phyloP scores from a whole-genome alignment of 139 green algal genomes.

The Pseudopediastrum boryanum region DNA sequence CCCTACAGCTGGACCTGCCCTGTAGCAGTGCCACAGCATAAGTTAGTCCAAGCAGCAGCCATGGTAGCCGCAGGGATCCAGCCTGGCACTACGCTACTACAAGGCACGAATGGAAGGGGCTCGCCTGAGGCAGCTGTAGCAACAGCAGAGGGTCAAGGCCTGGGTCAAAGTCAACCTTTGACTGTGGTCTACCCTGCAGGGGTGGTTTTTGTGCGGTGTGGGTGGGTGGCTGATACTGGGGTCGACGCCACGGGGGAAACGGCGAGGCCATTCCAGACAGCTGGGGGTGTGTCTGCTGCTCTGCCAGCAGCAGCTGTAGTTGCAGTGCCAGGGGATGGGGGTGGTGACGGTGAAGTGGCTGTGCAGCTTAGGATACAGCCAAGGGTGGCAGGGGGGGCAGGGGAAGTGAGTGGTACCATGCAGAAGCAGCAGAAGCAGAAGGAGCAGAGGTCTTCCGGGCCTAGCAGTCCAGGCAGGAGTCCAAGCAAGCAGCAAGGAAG shows the following conservation, averaged over 20 bases:
- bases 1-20: constrained; percentile 45
- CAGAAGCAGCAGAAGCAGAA: no score
- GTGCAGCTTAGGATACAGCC: constrained; percentile 35
- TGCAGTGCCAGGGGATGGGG: background rate
- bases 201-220: constrained; percentile 54
- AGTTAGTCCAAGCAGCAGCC: background rate
- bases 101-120: background rate
- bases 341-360: constrained; percentile 7
- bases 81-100: background rate
- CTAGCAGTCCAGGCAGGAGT: background rate
- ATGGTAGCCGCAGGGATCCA: constrained; percentile 16
- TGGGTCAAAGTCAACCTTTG: background rate
- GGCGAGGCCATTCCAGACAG: background rate
- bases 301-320: background rate
- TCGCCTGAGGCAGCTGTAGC: background rate
- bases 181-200: constrained; percentile 49
- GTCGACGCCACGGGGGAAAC: constrained; percentile 1
- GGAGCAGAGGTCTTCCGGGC: background rate
- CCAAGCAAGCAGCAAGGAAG: no score
- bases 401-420: background rate
- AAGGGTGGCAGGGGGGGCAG: constrained; percentile 16
- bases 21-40: constrained; percentile 14
- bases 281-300: constrained; percentile 1
- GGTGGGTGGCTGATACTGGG: constrained; percentile 49
- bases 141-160: background rate